Evolutionary conservation across 2,329 filamentous ascomycete genomes (phyloP), one percentile per base, ranked within the genome.

Genomic region (Rhytidhysteron rufulum): DNA sequence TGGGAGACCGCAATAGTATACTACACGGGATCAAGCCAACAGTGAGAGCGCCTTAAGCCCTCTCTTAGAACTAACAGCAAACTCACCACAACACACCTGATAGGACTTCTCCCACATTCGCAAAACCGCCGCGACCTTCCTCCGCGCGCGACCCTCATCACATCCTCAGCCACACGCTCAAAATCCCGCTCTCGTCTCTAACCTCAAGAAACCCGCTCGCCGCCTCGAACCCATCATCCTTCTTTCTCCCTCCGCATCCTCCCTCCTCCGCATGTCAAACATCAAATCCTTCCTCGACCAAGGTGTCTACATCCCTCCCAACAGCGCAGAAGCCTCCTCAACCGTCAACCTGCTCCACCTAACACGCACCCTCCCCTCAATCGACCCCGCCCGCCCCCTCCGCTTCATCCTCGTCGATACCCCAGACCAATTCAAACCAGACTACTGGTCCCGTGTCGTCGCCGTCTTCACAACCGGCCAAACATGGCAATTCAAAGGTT

Each of bases 381-480:
- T 93, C 50, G 82, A 88, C 58, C 72, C 84, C 3, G 71, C 74
- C 39, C 82, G 85, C 13, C 84, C 88, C 1, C 81, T 93, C 58
- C 87, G 90, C 34, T 98, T 98, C 73, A 94, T 97, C 60, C 82
- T 98, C 29, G 91, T 97, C 39, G 93, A 98, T 65, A 85, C 84
- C 15, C 86, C 90, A 0, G 85, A 94, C 60, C 86, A 93, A 65
- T 98, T 98, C 78, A 95, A 95, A 65, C 93, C 93, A 0, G 90
- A 97, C 62, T 96, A 97, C 73, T 98, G 93, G 93, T 84, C 84
- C 57, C 83, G 90, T 37, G 86, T 98, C 5, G 93, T 96, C 2
- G 93, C 87, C 10, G 90, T 98, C 42, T 97, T 98, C 70, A 98
- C 93, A 0, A 98, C 93, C 0, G 93, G 93, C 24, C 93, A 98